A percentile compares a stretch with the other conserved stretches of the same genome.
Conservation (phyloP, 179 eudicot genomes). For the Patellifolia procumbens region DNA sequence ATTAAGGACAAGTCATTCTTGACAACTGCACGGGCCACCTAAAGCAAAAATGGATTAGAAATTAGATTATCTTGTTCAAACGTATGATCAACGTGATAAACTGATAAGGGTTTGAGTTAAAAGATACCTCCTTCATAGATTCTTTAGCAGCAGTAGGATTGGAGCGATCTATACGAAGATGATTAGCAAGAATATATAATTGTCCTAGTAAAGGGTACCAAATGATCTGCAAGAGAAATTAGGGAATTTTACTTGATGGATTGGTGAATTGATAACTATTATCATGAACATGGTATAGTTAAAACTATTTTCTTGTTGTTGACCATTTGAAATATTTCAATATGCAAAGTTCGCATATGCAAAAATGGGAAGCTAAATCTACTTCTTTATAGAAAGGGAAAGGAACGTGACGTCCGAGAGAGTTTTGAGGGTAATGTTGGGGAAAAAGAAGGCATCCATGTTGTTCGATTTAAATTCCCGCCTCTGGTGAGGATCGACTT, state of each 20-base stretch:
- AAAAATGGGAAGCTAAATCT: too few species aligned
- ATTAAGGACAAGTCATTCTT: conserved; percentile 41
- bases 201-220: conserved; percentile 49
- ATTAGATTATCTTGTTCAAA: background rate
- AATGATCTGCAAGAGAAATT: conserved; percentile 30
- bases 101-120: background rate
- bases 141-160: conserved; percentile 42
- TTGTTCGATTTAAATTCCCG: too few species aligned
- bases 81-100: background rate
- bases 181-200: conserved; percentile 37
- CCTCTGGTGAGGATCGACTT: too few species aligned
- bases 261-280: background rate
- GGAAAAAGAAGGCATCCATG: too few species aligned
- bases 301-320: too few species aligned
- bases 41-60: background rate
- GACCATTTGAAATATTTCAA: too few species aligned
- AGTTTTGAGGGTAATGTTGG: too few species aligned
- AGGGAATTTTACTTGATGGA: background rate
- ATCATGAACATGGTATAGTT: too few species aligned
- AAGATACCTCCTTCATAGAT: conserved; percentile 43
- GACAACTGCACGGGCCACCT: conserved; percentile 41
- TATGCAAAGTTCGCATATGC: too few species aligned
- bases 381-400: too few species aligned
- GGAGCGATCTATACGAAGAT: conserved; percentile 48
- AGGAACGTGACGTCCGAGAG: too few species aligned